Base-by-base conservation (phyloP, 2,329 filamentous ascomycete species). In the Epichloe typhina region DNA sequence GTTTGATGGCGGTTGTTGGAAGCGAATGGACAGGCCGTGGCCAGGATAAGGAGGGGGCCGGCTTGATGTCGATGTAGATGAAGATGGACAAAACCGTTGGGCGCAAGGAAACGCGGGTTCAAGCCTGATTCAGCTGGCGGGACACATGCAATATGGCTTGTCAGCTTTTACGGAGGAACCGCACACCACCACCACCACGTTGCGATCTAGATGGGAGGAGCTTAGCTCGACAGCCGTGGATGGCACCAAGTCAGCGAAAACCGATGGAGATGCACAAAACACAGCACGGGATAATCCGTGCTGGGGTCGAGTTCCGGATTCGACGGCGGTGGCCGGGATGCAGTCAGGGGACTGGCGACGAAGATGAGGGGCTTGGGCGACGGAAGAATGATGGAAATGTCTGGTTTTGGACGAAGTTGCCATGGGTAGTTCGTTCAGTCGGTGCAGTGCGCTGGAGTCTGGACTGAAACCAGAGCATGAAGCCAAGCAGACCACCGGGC, bases 71-170 rank as follows among this genome's bases (percentile, higher is more conserved):
- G 26, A 31, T 31, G 26, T 9, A 9, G 26, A 31, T 9, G 39
- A 21, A 31, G 26, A 17, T 5, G 21, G 1, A 17, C 42, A 12
- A 53, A 55, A 56, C 53, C 45, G 58, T 53, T 49, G 53, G 55
- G 49, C 44, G 23, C 21, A 26, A 53, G 53, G 54, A 37, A 45
- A 41, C n/a, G 47, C 9, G 17, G 26, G n/a, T 49, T 42, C 11
- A 43, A 23, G 40, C 23, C 40, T 23, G 40, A 49, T 49, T 39
- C 33, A 38, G 47, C 44, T 23, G 39, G 42, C 15, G 40, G 36
- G 49, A 55, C 49, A 50, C 51, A 55, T 44, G 47, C 47, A 56
- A 53, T 35, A 9, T 23, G 36, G 47, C 38, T 21, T 19, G 49
- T 50, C 42, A 50, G 49, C 15, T 40, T 39, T 36, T 40, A 37